Base-by-base conservation (phyloP, 2,329 filamentous ascomycete genomes). In the Coccinonectria pachysandricola region DNA sequence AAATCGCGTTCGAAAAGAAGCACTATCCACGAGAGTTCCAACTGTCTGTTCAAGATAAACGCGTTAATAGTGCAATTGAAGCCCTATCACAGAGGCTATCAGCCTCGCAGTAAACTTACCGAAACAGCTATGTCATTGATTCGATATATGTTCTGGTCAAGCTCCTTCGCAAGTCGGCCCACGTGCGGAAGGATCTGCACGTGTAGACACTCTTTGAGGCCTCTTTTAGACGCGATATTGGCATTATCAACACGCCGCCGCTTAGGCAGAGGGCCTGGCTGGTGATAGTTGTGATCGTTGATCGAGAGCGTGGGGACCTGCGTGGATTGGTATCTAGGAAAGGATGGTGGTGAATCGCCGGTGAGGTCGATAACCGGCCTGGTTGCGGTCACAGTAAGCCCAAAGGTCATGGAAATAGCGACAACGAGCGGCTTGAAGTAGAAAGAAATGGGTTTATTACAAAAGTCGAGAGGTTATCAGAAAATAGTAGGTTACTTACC, bases 171-270 rank as follows among this genome's bases (percentile, higher is more conserved):
- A 0, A 41, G 43, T 8, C 28, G 26, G 27, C 42, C 36, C 9
- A 60, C 42, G 14, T 50, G 45, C 1, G 57, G 56, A 4, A 53
- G 30, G 2, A 59, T 43, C 18, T 56, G 52, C 1, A 35, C 28
- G 12, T 35, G 37, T 7, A 58, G 21, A 18, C 50, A 52, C 1
- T 40, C 30, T 23, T 39, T 39, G 0, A 53, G 25, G 15, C 23
- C 30, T 12, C 40, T 30, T 30, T 36, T 29, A 12, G 30, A 27
- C 28, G 29, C 20, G 23, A 24, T 20, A n/a, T n/a, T n/a, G 22
- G 28, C 36, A 13, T 40, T 19, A 5, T 40, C 39, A 4, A 53
- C 40, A 27, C 53, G 48, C 28, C 45, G 42, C 19, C 45, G 42
- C 37, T 57, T 57, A 6, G 32, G 27, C 6, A 48, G 46, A 24